Evolutionary conservation across 208 protist species (phyloP).

Genomic region (Crithidia sp.): DNA sequence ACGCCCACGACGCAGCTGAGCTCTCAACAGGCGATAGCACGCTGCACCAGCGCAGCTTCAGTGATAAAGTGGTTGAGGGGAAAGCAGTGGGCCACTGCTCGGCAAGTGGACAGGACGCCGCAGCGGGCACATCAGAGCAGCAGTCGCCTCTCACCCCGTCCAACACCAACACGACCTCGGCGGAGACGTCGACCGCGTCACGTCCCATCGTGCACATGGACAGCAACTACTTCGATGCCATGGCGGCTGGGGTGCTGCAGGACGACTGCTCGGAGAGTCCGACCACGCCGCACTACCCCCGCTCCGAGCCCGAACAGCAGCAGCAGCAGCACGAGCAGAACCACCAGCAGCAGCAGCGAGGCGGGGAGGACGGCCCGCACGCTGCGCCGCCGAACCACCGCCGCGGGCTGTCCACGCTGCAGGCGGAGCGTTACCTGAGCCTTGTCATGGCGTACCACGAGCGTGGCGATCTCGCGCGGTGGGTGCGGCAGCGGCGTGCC

Average conservation of each 20-base stretch:
- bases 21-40: background rate
- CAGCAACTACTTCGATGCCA: slow-evolving; percentile 20
- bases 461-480: slow-evolving; percentile 57
- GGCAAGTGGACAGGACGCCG: background rate
- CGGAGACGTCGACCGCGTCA: background rate
- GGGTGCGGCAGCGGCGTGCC: slow-evolving; percentile 45
- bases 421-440: slow-evolving; percentile 61
- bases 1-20: too few relatives aligned
- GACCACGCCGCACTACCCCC: background rate
- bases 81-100: background rate
- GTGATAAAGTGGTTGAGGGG: background rate
- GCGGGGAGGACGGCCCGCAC: background rate
- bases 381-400: background rate
- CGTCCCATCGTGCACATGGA: slow-evolving; percentile 19
- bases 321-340: background rate
- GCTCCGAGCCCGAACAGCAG: background rate
- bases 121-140: background rate
- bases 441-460: slow-evolving; percentile 71
- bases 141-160: background rate
- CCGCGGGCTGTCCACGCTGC: slow-evolving; percentile 6
- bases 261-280: slow-evolving; percentile 9
- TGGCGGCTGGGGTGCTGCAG: slow-evolving; percentile 6
- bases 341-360: too few relatives aligned
- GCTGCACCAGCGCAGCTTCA: background rate
- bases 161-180: slow-evolving; percentile 7